Evolutionary conservation across 1,284 basidiomycete genomes (phyloP).

Genomic region (Cutaneotrichosporon cutaneum): DNA sequence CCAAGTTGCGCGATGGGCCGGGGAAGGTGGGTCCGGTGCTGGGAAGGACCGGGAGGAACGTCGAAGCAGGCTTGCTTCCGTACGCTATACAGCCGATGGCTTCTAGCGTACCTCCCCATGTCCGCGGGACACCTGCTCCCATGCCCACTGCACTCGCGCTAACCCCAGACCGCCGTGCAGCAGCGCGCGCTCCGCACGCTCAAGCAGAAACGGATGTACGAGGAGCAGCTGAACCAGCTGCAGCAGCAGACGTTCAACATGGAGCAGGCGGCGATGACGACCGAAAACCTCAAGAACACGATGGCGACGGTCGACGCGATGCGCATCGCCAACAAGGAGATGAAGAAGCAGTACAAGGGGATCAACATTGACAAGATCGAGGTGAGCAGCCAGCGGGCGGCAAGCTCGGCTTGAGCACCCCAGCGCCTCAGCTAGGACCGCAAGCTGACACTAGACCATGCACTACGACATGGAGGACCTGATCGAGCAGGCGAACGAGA

Average conservation of each 20-base stretch:
- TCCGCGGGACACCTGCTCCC: not conserved
- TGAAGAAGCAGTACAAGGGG: conserved; percentile 95
- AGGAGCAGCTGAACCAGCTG: conserved; percentile 84
- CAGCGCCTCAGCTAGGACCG: not conserved
- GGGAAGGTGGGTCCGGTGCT: conserved; percentile 70
- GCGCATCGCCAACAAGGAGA: conserved; percentile 95
- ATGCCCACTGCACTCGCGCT: not conserved
- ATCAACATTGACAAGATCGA: conserved; percentile 99
- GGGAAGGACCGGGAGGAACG: no score
- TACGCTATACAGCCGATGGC: no score
- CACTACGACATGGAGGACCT: conserved; percentile 99
- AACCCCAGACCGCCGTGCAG: conserved; percentile 76
- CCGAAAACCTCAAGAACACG: conserved; percentile 96
- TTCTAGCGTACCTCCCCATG: not conserved
- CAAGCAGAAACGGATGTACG: conserved; percentile 94
- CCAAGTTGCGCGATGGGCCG: conserved; percentile 86
- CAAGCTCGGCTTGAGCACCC: not conserved
- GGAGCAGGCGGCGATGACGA: conserved; percentile 93
- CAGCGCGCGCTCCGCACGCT: conserved; percentile 91
- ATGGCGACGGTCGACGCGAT: conserved; percentile 99
- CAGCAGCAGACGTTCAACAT: conserved; percentile 98
- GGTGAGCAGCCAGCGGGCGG: conserved; percentile 55
- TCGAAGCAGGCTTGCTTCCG: no score
- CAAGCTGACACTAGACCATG: conserved; percentile 64
- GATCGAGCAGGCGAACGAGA: conserved; percentile 95